phyloP scores from a whole-genome alignment of 2,329 filamentous ascomycete genomes.

The Alternaria novae-zelandiae region DNA sequence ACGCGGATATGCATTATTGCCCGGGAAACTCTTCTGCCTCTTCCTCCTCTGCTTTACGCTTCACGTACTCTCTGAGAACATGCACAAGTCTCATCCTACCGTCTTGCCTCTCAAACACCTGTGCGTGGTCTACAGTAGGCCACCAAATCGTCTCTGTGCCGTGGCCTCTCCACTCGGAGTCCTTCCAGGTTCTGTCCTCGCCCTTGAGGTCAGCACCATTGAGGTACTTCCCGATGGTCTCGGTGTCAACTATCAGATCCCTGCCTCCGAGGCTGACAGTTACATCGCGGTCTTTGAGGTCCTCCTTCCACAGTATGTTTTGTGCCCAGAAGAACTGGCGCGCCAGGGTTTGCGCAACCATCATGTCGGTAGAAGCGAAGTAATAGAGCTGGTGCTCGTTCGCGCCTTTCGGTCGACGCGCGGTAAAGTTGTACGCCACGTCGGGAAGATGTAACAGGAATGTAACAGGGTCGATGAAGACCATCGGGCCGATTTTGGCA shows the following conservation, averaged over 20 bases:
- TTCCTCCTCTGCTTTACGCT: conserved; percentile 8
- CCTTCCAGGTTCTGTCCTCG: conserved; percentile 40
- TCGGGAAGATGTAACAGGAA: conserved; percentile 72
- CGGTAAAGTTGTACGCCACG: conserved; percentile 72
- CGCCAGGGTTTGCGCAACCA: conserved; percentile 68
- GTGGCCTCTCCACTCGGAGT: conserved; percentile 45
- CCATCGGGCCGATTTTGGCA: conserved; percentile 55
- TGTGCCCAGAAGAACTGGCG: conserved; percentile 75
- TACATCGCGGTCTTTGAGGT: conserved; percentile 58
- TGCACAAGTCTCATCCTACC: conserved; percentile 31
- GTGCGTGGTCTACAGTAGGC: conserved; percentile 67
- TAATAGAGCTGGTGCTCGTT: conserved; percentile 76
- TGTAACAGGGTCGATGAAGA: conserved; percentile 69
- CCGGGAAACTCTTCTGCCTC: conserved; percentile 7
- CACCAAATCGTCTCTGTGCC: conserved; percentile 68
- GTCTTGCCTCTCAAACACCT: conserved; percentile 50
- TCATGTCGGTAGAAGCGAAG: conserved; percentile 71
- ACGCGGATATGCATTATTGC: neutral
- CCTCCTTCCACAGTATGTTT: conserved; percentile 73
- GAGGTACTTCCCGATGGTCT: conserved; percentile 65
- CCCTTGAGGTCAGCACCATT: conserved; percentile 44
- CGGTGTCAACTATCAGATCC: conserved; percentile 70
- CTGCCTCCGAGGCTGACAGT: conserved; percentile 65
- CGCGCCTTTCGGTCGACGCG: conserved; percentile 50
- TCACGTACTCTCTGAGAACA: conserved; percentile 36